Conservation (phyloP, 306 rosid species). For the Trichosanthes truncata region DNA sequence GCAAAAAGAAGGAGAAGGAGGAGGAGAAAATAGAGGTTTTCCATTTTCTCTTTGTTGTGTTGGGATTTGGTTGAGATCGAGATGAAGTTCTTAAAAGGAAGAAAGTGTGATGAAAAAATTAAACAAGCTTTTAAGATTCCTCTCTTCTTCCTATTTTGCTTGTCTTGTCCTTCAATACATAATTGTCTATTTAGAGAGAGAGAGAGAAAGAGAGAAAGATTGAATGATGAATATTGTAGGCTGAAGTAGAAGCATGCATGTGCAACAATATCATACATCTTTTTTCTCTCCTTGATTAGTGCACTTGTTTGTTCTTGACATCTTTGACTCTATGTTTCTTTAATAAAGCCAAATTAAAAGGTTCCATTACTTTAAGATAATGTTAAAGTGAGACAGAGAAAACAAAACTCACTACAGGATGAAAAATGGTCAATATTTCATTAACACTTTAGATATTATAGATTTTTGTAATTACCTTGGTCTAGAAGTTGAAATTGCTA, state of each 20-base stretch:
- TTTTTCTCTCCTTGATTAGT: constrained; percentile 5
- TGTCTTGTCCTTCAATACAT: background rate
- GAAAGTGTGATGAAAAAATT: background rate
- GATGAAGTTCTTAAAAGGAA: background rate
- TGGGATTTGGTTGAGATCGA: background rate
- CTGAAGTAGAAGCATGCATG: constrained; percentile 21
- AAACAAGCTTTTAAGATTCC: background rate
- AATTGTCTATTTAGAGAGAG: background rate
- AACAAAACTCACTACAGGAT: background rate
- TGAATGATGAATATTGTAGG: constrained; percentile 21
- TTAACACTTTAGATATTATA: background rate
- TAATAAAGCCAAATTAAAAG: background rate
- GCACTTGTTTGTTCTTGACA: constrained; percentile 6
- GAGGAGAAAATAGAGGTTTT: background rate
- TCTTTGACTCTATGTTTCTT: constrained; percentile 21
- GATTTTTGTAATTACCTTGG: background rate
- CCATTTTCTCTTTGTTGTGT: constrained; percentile 18
- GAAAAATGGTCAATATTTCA: background rate
- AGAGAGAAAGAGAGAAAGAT: background rate
- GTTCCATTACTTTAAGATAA: background rate
- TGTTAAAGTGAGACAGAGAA: background rate
- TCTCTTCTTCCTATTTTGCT: background rate
- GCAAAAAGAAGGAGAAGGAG: constrained; percentile 6
- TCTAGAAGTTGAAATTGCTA: background rate
- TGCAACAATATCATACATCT: constrained; percentile 2